Base-by-base conservation (phyloP, 2,329 filamentous ascomycete species). In the Pestalotiopsis sp. region DNA sequence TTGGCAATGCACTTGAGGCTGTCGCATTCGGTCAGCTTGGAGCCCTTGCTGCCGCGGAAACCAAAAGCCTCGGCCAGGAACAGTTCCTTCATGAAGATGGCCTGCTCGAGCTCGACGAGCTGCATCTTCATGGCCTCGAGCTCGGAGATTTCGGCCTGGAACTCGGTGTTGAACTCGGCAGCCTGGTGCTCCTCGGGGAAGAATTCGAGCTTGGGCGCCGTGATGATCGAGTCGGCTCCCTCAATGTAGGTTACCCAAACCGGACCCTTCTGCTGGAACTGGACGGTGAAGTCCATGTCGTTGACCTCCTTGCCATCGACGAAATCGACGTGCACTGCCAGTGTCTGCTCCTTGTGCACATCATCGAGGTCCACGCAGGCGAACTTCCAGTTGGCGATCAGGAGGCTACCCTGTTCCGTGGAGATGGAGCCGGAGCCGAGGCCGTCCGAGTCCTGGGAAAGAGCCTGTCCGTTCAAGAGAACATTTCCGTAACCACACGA, bases 401-500 rank as follows among this genome's bases (percentile, higher is more conserved):
- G 75, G 63, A 78, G 71, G 66, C 75, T 76, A 66, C 79, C 80
- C 35, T 79, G 71, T 38, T 80, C 76, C 56, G 81, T 76, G 14
- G 75, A 75, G 66, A 87, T 75, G 22, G 77, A 72, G 22, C 83
- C 84, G 38, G 78, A 79, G 62, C 84, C 84, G 57, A 72, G 68
- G n/a, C 80, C 80, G 66, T 78, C 74, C 22, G 74, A 78, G 57
- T 79, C 77, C 68, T 82, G 81, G 17, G 76, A 70, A 4, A 87
- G 76, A 4, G 74, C 52, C 67, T 83, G 79, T 68, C 81, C 82
- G 73, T 86, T 82, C 68, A 88, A 73, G 20, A 80, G 82, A 67
- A 86, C 77, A 70, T 83, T 84, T 70, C 80, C 81, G 72, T 77
- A 78, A 2, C 81, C 84, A 71, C 85, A 87, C 30, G 81, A 77